Conservation (phyloP, 305 asterid species). For the Solanum hybrid region DNA sequence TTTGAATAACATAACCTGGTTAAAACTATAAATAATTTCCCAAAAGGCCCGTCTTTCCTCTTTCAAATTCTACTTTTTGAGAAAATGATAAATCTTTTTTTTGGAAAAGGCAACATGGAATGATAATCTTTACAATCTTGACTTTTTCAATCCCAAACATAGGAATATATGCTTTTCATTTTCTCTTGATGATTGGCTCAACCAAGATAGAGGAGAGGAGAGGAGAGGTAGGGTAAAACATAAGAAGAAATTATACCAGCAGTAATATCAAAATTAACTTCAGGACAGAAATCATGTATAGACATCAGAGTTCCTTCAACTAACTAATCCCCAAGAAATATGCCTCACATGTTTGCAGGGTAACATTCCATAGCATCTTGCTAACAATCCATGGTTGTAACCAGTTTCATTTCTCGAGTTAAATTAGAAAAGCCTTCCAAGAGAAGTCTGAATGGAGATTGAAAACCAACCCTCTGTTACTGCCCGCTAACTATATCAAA, state of each 20-base stretch:
- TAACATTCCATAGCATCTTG: not conserved
- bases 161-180: not conserved
- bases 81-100: no score
- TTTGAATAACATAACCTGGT: not conserved
- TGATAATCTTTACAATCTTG: not conserved
- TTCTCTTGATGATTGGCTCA: not conserved
- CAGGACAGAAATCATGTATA: not conserved
- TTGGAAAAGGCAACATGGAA: not conserved
- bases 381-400: not conserved
- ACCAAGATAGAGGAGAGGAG: not conserved
- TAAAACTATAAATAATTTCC: not conserved
- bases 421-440: not conserved
- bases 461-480: not conserved
- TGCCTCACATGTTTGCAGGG: not conserved
- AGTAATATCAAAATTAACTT: not conserved
- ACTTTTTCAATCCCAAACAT: not conserved
- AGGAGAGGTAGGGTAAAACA: not conserved
- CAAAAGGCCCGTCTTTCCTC: not conserved
- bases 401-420: not conserved
- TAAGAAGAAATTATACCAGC: not conserved
- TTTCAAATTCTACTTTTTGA: not conserved
- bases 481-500: not conserved
- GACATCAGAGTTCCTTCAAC: not conserved
- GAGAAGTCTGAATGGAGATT: not conserved
- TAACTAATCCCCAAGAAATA: not conserved